Evolutionary conservation across 352 stramenopile species (phyloP), one percentile per base, ranked within the genome.

Genomic region (Phytophthora ramorum): DNA sequence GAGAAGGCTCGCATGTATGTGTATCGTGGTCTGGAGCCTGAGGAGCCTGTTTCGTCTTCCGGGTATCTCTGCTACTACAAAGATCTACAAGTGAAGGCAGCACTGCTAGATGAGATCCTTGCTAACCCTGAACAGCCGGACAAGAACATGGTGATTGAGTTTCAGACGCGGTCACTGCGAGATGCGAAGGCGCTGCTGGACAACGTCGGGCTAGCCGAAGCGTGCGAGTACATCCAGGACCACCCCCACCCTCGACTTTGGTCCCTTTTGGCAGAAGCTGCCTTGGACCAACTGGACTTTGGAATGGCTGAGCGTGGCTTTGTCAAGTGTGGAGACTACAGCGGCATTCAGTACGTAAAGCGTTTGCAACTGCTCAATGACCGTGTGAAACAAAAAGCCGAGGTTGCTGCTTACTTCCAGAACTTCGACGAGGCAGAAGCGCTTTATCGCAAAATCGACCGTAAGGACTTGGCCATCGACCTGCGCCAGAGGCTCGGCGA

Each of bases 261-360:
- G 90, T 78, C 79, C 6, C 63, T 98, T 13, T 58, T 98, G 3
- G 94, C 92, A 0, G 90, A 98, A 63, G 79, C 86, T 24, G 91
- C 95, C 32, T 66, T 98, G 20, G 86, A 98, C 13, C 83, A 95
- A 30, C 71, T 98, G 3, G 91, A 98, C 14, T 97, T 98, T 57
- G 66, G 73, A n/a, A 94, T 96, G 74, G 94, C 95, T 10, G 93
- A 98, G 61, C 90, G 89, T 24, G 90, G 90, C 9, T 98, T 98
- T 59, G 93, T 98, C 52, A 89, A 96, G 55, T 96, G 89, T 55
- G 77, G 63, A 8, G 92, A 98, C 71, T 98, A 98, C 71, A 87
- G 81, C 32, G 95, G 93, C 24, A 97, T 98, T 28, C 91, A 98
- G 64, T 97, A 98, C 60, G 91, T 98, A 40, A 98, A 98, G 60